phyloP scores from a whole-genome alignment of 2,329 filamentous ascomycete genomes.

The Sphaerulina populicola region DNA sequence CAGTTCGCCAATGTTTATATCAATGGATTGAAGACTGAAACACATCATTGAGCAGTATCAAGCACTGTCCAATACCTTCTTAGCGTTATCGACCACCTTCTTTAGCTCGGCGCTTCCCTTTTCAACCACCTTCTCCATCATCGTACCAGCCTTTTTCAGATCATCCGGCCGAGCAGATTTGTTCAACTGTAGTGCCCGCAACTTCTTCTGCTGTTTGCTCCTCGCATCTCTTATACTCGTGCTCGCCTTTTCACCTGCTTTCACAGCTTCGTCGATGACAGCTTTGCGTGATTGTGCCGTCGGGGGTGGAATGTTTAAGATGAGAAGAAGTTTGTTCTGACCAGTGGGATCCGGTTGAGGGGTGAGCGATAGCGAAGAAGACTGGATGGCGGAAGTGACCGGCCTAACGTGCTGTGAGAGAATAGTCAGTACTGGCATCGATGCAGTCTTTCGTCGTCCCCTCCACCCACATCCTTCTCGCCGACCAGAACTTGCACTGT shows the following conservation, averaged over 20 bases:
- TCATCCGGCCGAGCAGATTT: slow-evolving; percentile 42
- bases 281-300: slow-evolving; percentile 46
- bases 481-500: slow-evolving; percentile 54
- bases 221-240: slow-evolving; percentile 38
- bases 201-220: slow-evolving; percentile 43
- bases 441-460: slow-evolving; percentile 10
- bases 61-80: slow-evolving; percentile 38
- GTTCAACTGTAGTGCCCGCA: slow-evolving; percentile 38
- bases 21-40: too few relatives aligned
- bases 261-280: slow-evolving; percentile 30
- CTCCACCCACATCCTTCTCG: slow-evolving; percentile 51
- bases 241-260: slow-evolving; percentile 38
- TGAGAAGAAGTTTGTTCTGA: slow-evolving; percentile 44
- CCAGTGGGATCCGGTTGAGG: slow-evolving; percentile 45
- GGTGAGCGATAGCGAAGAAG: slow-evolving; percentile 43
- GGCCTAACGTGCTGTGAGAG: slow-evolving; percentile 47
- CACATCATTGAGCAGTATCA: slow-evolving; percentile 7
- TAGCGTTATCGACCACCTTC: slow-evolving; percentile 42
- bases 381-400: slow-evolving; percentile 46
- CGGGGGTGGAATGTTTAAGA: slow-evolving; percentile 49
- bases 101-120: slow-evolving; percentile 43
- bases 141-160: slow-evolving; percentile 41
- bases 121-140: slow-evolving; percentile 47
- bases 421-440: not conserved
- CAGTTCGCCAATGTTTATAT: too few relatives aligned